Base-by-base conservation (phyloP, 495 filamentous ascomycete species). In the Penicillium lividum region DNA sequence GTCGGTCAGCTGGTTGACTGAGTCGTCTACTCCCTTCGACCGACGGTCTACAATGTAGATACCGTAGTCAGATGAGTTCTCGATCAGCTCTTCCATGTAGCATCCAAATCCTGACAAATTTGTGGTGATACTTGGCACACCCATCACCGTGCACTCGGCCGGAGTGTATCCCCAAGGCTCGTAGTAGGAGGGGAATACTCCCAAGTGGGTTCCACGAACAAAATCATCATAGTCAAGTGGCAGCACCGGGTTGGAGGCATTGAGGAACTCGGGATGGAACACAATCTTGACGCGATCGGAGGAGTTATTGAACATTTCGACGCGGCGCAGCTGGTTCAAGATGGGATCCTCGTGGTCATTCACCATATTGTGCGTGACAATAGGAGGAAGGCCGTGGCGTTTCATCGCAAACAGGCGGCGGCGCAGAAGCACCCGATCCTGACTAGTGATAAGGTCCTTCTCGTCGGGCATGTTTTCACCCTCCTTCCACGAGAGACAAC, bases 81-180 rank as follows among this genome's bases (percentile, higher is more conserved):
- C 94, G 62, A 98, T 97, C 61, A 98, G 77, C 69, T 98, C 94
- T 73, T 98, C 94, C 94, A 98, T 98, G 71, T 98, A 98, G 73
- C 94, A 98, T 40, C 94, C 94, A 62, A 98, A 98, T 7, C 94
- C 94, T 25, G 94, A 97, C 7, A 98, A 80, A 65, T 98, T 98
- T 9, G 94, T 98, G 6, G 94, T 98, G 76, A 98, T 98, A 73
- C 91, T 96, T 16, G 94, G 94, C 51, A 98, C 93, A 61, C 94
- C 94, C 94, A 98, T 98, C 45, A 98, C 94, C 0, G 94, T 98
- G 76, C 94, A 98, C 72, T 98, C 94, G 30, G 94, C 94, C 0
- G 94, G 94, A 0, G 94, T 98, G 66, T 98, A 98, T 54, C 94
- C 94, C 94, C 94, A 98, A 25, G 94, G 94, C 75, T 98, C 94